These are phyloP conservation scores for Quercus rubra DNA, from an alignment of 306 rosid species.

Conservation along the genomic window DNA sequence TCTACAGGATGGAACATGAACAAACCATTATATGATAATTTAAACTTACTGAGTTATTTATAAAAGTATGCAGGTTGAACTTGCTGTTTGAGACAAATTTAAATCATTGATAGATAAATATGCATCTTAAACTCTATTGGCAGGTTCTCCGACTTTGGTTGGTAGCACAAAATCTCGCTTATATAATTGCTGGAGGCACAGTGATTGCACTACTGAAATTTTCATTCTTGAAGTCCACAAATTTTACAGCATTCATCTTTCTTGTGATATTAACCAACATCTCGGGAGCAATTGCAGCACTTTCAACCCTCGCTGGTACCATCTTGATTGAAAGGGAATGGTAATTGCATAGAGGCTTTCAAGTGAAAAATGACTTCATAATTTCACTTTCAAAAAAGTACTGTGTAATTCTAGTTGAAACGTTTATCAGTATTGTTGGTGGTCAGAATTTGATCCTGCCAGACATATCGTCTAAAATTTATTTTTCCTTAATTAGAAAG, in stretches of 20 bases:
- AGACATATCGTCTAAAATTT: too few species aligned
- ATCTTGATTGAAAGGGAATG: constrained; percentile 94
- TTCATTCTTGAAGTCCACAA: constrained; percentile 54
- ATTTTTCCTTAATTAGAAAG: neutral
- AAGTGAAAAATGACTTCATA: neutral
- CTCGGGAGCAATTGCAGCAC: constrained; percentile 74
- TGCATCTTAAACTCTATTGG: constrained; percentile 18
- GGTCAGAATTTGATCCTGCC: constrained; percentile 6
- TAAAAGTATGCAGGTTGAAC: neutral
- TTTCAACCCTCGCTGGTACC: constrained; percentile 85
- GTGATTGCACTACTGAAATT: constrained; percentile 48
- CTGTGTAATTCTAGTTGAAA: neutral
- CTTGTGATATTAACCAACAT: constrained; percentile 58
- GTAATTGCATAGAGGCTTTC: constrained; percentile 37
- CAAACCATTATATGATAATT: neutral
- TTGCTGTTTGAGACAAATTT: neutral
- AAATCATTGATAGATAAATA: neutral
- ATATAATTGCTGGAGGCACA: constrained; percentile 65
- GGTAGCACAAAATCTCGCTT: constrained; percentile 66
- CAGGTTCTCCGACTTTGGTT: constrained; percentile 89
- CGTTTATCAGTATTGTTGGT: neutral
- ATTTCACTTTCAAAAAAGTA: neutral
- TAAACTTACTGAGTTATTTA: neutral
- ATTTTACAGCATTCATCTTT: constrained; percentile 45
- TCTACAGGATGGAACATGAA: neutral